Evolutionary conservation across 305 asterid species (phyloP).

Genomic region (Rubia balearica): DNA sequence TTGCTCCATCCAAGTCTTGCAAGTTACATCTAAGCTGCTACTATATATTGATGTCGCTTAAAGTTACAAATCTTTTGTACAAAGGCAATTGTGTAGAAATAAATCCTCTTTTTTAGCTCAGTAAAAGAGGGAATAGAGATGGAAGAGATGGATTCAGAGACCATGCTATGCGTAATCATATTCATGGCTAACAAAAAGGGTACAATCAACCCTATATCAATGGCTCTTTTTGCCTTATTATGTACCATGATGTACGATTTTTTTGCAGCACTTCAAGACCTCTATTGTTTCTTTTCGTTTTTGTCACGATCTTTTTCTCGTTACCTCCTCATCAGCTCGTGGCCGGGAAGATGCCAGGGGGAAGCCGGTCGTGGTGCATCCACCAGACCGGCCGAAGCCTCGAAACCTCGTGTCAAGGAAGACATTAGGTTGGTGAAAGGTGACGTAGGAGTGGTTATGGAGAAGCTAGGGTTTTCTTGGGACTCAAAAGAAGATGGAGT

Average conservation of each 20-base stretch:
- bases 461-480: conserved; percentile 15
- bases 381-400: too few relatives aligned
- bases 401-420: not conserved
- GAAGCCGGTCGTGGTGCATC: not conserved
- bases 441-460: conserved; percentile 19
- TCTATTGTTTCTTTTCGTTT: conserved; percentile 19
- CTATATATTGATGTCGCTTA: not conserved
- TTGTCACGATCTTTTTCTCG: conserved; percentile 6
- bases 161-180: not conserved
- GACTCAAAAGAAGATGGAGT: not conserved
- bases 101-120: not conserved
- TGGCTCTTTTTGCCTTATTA: conserved; percentile 21
- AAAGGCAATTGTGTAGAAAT: not conserved
- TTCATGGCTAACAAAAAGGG: conserved; percentile 12
- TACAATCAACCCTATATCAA: conserved; percentile 18
- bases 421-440: conserved; percentile 10
- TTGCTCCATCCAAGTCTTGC: not conserved
- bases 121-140: not conserved
- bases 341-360: not conserved
- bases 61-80: not conserved
- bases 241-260: conserved; percentile 22
- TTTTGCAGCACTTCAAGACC: conserved; percentile 24
- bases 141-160: conserved; percentile 13
- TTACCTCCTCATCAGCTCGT: not conserved
- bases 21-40: not conserved